Percentiles rank a stretch among this genome's conserved stretches.
These are phyloP conservation scores for Hirsutella rhossiliensis DNA, from an alignment of 2,329 filamentous ascomycete species.

Conservation along the genomic window DNA sequence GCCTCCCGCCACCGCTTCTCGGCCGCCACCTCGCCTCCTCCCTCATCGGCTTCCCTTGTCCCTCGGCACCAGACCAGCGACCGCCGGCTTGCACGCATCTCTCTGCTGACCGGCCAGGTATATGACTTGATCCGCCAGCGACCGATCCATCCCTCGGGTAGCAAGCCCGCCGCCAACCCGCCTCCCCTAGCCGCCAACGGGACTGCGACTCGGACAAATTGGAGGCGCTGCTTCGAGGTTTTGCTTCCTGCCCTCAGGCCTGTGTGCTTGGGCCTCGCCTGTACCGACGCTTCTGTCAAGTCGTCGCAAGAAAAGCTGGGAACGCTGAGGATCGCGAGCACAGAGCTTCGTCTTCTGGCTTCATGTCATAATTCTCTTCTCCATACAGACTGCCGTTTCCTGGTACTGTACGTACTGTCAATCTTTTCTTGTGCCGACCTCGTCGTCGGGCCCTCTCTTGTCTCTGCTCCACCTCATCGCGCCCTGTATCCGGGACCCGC, in stretches of 20 bases:
- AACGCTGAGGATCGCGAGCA: conserved; percentile 33
- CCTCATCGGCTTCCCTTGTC: neutral
- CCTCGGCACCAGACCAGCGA: neutral
- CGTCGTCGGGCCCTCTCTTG: neutral
- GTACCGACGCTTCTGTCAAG: conserved; percentile 5
- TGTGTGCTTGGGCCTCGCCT: neutral
- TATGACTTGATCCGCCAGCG: neutral
- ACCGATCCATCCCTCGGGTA: neutral
- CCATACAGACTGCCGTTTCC: neutral
- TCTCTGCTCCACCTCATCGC: conserved; percentile 8
- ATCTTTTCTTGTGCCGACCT: conserved; percentile 16
- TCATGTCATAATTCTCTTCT: conserved; percentile 3
- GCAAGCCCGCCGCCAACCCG: neutral
- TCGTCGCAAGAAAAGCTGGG: conserved; percentile 5
- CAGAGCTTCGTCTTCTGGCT: conserved; percentile 50
- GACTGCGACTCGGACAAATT: neutral
- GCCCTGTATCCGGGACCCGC: neutral
- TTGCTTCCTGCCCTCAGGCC: conserved; percentile 3
- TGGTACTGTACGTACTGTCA: conserved; percentile 45
- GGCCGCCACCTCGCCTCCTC: neutral
- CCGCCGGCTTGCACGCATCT: neutral
- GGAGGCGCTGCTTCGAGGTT: conserved; percentile 1
- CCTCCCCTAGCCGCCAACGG: neutral
- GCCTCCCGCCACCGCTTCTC: too few relatives aligned
- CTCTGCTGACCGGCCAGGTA: neutral